These are phyloP conservation scores for Mortierella claussenii DNA, from an alignment of 192 early-diverging fungal species.

Conservation along the genomic window DNA sequence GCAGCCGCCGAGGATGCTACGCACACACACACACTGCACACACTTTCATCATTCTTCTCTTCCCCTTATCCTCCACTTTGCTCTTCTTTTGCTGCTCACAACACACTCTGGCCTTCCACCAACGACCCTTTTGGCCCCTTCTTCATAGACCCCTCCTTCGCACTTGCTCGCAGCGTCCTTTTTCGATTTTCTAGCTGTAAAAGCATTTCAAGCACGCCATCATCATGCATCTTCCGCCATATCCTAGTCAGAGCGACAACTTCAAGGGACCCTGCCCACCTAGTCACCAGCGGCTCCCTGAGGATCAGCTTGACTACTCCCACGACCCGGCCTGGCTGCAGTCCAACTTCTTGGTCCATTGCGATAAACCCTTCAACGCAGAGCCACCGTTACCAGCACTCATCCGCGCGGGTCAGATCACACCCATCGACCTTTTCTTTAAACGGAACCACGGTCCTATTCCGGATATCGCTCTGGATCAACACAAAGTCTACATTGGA, in stretches of 20 bases:
- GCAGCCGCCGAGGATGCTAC: too few species aligned
- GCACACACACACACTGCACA: too few species aligned
- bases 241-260: not conserved
- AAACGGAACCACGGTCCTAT: constrained; percentile 93
- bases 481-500: constrained; percentile 72
- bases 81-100: too few species aligned
- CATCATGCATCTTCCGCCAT: constrained; percentile 2
- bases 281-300: constrained; percentile 24
- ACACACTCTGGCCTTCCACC: too few species aligned
- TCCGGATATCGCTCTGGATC: constrained; percentile 69
- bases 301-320: constrained; percentile 57
- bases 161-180: too few species aligned
- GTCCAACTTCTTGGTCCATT: constrained; percentile 67
- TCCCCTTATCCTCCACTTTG: too few species aligned
- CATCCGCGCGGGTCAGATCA: constrained; percentile 70
- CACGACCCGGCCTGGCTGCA: constrained; percentile 80
- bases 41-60: too few species aligned
- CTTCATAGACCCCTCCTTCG: too few species aligned
- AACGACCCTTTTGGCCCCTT: too few species aligned
- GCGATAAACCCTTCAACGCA: constrained; percentile 86
- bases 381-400: constrained; percentile 73
- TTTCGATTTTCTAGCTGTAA: too few species aligned
- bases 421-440: constrained; percentile 80
- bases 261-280: too few species aligned
- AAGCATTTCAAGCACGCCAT: too few species aligned